These are phyloP conservation scores for Cytospora paraplurivora DNA, from an alignment of 2,329 filamentous ascomycete genomes.

Conservation along the genomic window DNA sequence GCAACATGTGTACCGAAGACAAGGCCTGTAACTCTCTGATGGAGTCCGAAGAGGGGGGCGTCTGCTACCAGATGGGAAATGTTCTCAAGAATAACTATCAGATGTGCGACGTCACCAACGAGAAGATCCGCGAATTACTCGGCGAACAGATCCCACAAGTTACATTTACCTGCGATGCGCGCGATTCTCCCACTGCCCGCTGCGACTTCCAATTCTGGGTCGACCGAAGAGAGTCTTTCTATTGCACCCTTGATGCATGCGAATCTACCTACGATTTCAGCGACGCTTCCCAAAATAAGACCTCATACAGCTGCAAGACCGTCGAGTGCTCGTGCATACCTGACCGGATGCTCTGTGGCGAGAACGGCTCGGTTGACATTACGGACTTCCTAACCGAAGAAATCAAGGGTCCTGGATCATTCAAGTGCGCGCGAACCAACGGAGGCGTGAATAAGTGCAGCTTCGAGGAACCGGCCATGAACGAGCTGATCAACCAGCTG, in stretches of 20 bases:
- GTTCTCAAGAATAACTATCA: slow-evolving; percentile 95
- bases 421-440: slow-evolving; percentile 70
- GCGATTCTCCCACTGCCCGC: slow-evolving; percentile 53
- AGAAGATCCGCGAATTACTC: slow-evolving; percentile 85
- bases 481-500: slow-evolving; percentile 81
- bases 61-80: slow-evolving; percentile 90
- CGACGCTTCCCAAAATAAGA: slow-evolving; percentile 70
- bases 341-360: slow-evolving; percentile 91
- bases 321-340: slow-evolving; percentile 87
- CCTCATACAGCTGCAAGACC: slow-evolving; percentile 80
- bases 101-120: slow-evolving; percentile 96
- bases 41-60: slow-evolving; percentile 76
- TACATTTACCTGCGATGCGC: slow-evolving; percentile 86
- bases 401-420: slow-evolving; percentile 86
- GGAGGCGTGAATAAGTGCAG: slow-evolving; percentile 68
- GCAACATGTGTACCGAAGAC: slow-evolving; percentile 88
- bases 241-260: slow-evolving; percentile 85
- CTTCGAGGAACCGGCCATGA: slow-evolving; percentile 91
- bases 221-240: slow-evolving; percentile 91
- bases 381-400: slow-evolving; percentile 80
- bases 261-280: slow-evolving; percentile 69
- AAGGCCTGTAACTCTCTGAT: slow-evolving; percentile 86
- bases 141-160: slow-evolving; percentile 86
- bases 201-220: slow-evolving; percentile 99
- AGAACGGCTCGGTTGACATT: slow-evolving; percentile 88